Conservation (phyloP, 768 basidiomycete species). For the Auricularia cornea region DNA sequence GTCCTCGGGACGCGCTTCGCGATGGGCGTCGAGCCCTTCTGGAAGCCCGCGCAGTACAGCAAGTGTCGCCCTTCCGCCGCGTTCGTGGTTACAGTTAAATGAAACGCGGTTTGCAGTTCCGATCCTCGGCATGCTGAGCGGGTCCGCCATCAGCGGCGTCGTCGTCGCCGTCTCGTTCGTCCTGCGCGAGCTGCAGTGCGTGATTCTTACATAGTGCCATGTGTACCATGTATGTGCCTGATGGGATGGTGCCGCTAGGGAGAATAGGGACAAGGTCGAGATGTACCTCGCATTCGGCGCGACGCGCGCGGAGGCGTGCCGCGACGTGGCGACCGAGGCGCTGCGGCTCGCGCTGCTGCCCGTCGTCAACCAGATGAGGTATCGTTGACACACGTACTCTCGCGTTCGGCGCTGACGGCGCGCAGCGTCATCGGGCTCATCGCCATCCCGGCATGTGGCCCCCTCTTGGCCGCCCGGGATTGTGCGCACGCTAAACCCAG, state of each 20-base stretch:
- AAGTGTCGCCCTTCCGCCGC: constrained; percentile 15
- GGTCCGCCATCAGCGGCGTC: constrained; percentile 67
- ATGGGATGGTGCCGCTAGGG: constrained; percentile 33
- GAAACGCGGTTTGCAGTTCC: constrained; percentile 63
- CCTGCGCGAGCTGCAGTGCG: constrained; percentile 69
- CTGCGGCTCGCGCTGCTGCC: constrained; percentile 74
- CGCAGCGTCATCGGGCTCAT: constrained; percentile 65
- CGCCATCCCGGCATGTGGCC: constrained; percentile 41
- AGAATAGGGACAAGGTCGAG: constrained; percentile 80
- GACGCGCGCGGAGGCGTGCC: constrained; percentile 72
- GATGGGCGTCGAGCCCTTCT: constrained; percentile 71
- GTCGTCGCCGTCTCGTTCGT: constrained; percentile 62
- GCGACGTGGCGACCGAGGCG: constrained; percentile 68
- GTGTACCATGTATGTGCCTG: not conserved
- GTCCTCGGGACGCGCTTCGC: constrained; percentile 67
- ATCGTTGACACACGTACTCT: not conserved
- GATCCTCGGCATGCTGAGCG: constrained; percentile 80
- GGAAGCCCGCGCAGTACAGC: constrained; percentile 80
- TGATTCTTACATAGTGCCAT: constrained; percentile 6
- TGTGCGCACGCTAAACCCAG: not conserved
- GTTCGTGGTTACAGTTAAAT: not conserved
- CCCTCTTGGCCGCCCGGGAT: not conserved
- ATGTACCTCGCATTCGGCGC: constrained; percentile 82
- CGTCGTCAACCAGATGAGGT: constrained; percentile 83
- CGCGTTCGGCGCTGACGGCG: not conserved